A percentile compares a stretch with the other conserved stretches of the same genome.
Conservation (phyloP, 352 stramenopile genomes). For the Paralagenidium karlingii region DNA sequence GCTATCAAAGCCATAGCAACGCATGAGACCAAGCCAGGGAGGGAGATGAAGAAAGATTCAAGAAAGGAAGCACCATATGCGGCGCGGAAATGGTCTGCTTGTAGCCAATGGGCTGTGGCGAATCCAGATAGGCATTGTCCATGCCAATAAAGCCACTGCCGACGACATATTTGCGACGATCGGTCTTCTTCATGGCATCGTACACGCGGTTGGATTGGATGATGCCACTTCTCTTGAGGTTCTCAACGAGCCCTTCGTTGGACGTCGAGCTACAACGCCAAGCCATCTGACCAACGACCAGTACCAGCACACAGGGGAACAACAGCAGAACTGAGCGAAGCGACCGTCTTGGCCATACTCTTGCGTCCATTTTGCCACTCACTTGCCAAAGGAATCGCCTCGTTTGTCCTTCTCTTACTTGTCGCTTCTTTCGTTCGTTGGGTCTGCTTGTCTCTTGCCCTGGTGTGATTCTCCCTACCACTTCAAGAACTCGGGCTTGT, state of each 20-base stretch:
- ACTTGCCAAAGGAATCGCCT: too few species aligned
- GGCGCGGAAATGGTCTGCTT: conserved; percentile 84
- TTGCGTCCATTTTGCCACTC: too few species aligned
- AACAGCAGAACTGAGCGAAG: too few species aligned
- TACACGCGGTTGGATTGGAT: conserved; percentile 47
- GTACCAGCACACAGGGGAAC: too few species aligned
- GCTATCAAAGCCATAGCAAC: conserved; percentile 12
- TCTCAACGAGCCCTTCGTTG: conserved; percentile 60
- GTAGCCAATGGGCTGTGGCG: conserved; percentile 70
- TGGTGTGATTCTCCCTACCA: too few species aligned
- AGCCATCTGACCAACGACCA: conserved; percentile 33
- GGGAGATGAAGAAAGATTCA: not conserved
- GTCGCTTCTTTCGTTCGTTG: too few species aligned
- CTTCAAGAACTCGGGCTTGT: too few species aligned
- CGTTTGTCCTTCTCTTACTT: too few species aligned
- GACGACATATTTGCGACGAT: conserved; percentile 53
- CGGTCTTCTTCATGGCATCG: conserved; percentile 62
- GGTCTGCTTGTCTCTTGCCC: too few species aligned
- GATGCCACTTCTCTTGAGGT: conserved; percentile 49
- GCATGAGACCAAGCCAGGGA: not conserved
- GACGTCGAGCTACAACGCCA: conserved; percentile 57
- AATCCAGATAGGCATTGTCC: conserved; percentile 61
- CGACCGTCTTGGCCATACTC: too few species aligned
- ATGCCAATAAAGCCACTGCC: conserved; percentile 7
- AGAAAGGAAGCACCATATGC: conserved; percentile 67